Conservation (phyloP, 257 asterid genomes). For the Fraxinus pennsylvanica region DNA sequence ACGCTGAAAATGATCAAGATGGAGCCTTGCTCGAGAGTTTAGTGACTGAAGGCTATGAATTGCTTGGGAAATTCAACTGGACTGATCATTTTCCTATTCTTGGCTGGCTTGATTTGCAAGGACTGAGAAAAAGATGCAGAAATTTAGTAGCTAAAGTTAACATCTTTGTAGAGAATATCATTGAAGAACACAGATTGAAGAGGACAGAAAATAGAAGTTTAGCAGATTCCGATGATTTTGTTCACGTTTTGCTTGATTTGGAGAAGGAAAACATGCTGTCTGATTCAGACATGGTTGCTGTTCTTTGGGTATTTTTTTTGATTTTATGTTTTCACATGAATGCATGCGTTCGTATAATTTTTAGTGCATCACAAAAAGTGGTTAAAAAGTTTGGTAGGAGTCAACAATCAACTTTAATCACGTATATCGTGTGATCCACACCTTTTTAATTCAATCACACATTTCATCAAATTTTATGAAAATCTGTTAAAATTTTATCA, state of each 20-base stretch:
- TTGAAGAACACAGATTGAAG: conserved; percentile 56
- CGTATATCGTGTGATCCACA: too few relatives aligned
- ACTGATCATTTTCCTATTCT: conserved; percentile 71
- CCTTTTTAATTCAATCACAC: too few relatives aligned
- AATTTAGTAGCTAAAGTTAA: conserved; percentile 46
- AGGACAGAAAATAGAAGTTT: conserved; percentile 19
- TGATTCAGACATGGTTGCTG: conserved; percentile 76
- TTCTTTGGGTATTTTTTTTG: conserved; percentile 63
- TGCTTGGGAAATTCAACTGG: conserved; percentile 74
- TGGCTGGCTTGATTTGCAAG: conserved; percentile 72
- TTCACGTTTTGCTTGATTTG: conserved; percentile 72
- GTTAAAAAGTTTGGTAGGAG: too few relatives aligned
- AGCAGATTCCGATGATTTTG: conserved; percentile 45
- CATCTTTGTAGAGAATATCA: conserved; percentile 57
- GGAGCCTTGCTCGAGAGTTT: conserved; percentile 44
- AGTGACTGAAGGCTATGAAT: conserved; percentile 71
- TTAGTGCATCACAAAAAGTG: too few relatives aligned
- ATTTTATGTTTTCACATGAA: neutral
- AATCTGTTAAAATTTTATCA: too few relatives aligned
- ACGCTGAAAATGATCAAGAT: conserved; percentile 14
- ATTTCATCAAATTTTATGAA: too few relatives aligned
- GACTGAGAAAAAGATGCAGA: conserved; percentile 66
- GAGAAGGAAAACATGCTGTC: conserved; percentile 55
- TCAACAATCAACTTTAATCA: too few relatives aligned
- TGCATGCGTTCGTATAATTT: conserved; percentile 26